phyloP scores from a whole-genome alignment of 305 asterid species.

The Fraxinus angustifolia region DNA sequence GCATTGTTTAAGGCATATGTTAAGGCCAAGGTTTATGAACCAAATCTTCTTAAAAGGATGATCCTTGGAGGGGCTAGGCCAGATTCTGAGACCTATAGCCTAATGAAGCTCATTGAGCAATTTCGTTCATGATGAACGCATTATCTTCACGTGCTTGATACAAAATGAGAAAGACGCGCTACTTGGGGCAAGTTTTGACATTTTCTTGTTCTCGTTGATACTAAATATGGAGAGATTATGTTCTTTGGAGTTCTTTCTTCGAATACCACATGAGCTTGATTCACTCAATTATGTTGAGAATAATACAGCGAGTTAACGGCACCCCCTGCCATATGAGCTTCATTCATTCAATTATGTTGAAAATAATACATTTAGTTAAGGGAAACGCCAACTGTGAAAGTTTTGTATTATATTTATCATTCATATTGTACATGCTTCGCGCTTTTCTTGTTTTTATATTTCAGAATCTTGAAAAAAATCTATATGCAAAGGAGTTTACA shows the following conservation, averaged over 20 bases:
- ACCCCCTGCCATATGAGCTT: not conserved
- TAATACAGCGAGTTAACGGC: not conserved
- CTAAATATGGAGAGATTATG: not conserved
- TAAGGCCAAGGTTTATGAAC: conserved; percentile 72
- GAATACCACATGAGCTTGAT: not conserved
- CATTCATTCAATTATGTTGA: not conserved
- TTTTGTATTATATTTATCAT: not conserved
- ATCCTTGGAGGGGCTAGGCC: conserved; percentile 88
- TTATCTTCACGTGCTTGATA: not conserved
- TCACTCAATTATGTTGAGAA: not conserved
- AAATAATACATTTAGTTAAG: not conserved
- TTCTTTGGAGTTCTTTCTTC: not conserved
- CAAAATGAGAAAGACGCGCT: not conserved
- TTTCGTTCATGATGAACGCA: conserved; percentile 28
- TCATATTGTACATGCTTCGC: not conserved
- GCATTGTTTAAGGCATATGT: conserved; percentile 71
- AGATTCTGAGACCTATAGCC: conserved; percentile 84
- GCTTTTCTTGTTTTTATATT: not conserved
- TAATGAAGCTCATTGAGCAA: conserved; percentile 69
- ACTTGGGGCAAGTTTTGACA: not conserved
- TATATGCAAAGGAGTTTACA: not conserved
- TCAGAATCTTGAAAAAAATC: not conserved
- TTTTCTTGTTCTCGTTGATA: not conserved
- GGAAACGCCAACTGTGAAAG: not conserved
- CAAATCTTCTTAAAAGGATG: conserved; percentile 78